Conservation (phyloP, 1,284 basidiomycete species). For the Anthracocystis panici-leucophaei region DNA sequence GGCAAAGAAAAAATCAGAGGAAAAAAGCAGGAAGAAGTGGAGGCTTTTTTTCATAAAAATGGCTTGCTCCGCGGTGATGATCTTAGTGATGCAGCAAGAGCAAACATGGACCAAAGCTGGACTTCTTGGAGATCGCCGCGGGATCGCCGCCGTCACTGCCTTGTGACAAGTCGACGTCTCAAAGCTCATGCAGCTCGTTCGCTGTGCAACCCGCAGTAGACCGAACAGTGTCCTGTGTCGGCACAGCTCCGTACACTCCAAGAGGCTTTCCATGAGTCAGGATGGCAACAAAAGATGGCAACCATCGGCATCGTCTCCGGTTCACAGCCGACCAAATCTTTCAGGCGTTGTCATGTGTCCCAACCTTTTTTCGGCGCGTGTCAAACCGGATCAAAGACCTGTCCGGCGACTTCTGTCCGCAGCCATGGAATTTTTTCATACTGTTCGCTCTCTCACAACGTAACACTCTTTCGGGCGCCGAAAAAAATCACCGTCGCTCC, state of each 20-base stretch:
- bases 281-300: too few relatives aligned
- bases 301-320: background rate
- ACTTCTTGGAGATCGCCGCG: conserved; percentile 1
- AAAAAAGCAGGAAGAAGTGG: background rate
- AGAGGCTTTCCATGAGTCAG: too few relatives aligned
- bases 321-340: background rate
- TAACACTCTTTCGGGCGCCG: background rate
- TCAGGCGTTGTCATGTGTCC: too few relatives aligned
- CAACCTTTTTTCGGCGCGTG: background rate
- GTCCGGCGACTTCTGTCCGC: background rate
- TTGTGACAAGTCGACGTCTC: too few relatives aligned
- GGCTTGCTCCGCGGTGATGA: conserved; percentile 6
- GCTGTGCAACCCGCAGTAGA: too few relatives aligned
- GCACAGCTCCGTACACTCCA: too few relatives aligned
- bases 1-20: background rate
- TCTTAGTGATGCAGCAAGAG: background rate
- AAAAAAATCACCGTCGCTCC: background rate
- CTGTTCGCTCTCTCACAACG: background rate
- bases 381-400: background rate
- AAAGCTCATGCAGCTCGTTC: too few relatives aligned
- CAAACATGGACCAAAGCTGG: background rate
- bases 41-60: conserved; percentile 4
- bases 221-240: too few relatives aligned
- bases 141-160: background rate
- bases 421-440: background rate